Conservation (phyloP, 2,329 filamentous ascomycete species). For the Penicillium psychrosexuale region DNA sequence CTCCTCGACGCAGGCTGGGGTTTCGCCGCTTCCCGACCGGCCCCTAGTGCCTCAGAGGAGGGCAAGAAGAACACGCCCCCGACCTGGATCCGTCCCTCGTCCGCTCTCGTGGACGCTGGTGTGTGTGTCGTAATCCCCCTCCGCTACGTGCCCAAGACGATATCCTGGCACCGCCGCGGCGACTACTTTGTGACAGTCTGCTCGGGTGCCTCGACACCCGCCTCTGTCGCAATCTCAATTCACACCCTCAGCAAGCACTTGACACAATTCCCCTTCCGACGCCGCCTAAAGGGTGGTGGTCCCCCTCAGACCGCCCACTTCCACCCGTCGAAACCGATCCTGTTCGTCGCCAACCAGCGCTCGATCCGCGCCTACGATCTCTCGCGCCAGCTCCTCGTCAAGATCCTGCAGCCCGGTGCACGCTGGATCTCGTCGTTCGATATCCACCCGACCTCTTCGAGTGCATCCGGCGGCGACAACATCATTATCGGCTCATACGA, state of each 20-base stretch:
- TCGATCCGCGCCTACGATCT: conserved; percentile 93
- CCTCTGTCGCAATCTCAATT: conserved; percentile 71
- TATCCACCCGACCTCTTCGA: conserved; percentile 82
- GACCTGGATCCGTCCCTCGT: conserved; percentile 77
- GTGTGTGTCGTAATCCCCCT: conserved; percentile 79
- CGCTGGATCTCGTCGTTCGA: conserved; percentile 94
- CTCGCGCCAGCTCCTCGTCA: conserved; percentile 83
- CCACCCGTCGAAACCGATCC: conserved; percentile 86
- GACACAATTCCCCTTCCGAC: conserved; percentile 89
- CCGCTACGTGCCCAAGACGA: conserved; percentile 74
- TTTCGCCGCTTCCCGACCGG: conserved; percentile 65
- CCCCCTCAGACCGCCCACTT: conserved; percentile 86
- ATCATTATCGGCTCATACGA: conserved; percentile 94
- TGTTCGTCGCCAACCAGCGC: conserved; percentile 94
- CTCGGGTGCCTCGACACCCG: conserved; percentile 55
- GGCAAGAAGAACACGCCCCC: conserved; percentile 71
- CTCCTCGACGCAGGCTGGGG: conserved; percentile 88
- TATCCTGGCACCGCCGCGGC: conserved; percentile 90
- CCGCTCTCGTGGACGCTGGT: conserved; percentile 68
- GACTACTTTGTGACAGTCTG: conserved; percentile 94
- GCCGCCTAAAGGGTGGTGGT: conserved; percentile 64
- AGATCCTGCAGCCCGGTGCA: conserved; percentile 88
- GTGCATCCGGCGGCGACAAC: conserved; percentile 89
- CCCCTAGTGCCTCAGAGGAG: conserved; percentile 49
- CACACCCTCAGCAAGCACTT: conserved; percentile 94